Base-by-base conservation (phyloP, 805 yeast genomes). In the Yarrowia divulgata region DNA sequence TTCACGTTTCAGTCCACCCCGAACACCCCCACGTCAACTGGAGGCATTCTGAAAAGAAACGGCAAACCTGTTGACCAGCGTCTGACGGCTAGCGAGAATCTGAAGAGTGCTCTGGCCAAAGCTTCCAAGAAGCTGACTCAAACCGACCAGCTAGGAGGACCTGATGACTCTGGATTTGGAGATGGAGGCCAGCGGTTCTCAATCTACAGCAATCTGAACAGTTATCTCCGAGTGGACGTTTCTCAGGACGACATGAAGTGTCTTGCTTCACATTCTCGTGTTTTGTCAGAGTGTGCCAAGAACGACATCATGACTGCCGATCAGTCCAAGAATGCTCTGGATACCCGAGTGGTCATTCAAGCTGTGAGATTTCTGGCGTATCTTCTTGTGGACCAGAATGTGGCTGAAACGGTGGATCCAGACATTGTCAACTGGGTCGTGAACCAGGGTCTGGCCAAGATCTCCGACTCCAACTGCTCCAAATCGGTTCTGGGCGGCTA, bases 321-420 rank as follows among this genome's bases (percentile, higher is more conserved):
- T 12, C 9, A 32, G 39, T 48, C 68, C 10, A 29, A 19, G 13
- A 63, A 63, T 32, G 68, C 68, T 9, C 57, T 63, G 14, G 68
- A 63, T 29, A 63, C 68, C 12, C 57, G 68, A 9, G 68, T 63
- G 5, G 48, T 63, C 46, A 63, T 63, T 23, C 57, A 63, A 14
- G 68, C 68, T 0, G 68, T 49, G 34, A 16, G 57, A 1, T 63
- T 63, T 13, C 39, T 63, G 18, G 68, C 57, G 9, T 63, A 48
- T 35, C 68, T 63, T 34, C 32, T 63, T 3, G 43, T 48, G 14
- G 68, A 63, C 29, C 57, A 39, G n/a, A 18, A 14, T 23, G 55
- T 63, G 39, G 57, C 57, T 2, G 68, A 63, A 32, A n/a, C 46
- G 5, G 48, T 63, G 18, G 68, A 49, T 12, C 57, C 68, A 0